A percentile compares a stretch with the other conserved stretches of the same genome.
Evolutionary conservation across 164 flowering plant genomes (phyloP).

Genomic region (Annona squamosa): DNA sequence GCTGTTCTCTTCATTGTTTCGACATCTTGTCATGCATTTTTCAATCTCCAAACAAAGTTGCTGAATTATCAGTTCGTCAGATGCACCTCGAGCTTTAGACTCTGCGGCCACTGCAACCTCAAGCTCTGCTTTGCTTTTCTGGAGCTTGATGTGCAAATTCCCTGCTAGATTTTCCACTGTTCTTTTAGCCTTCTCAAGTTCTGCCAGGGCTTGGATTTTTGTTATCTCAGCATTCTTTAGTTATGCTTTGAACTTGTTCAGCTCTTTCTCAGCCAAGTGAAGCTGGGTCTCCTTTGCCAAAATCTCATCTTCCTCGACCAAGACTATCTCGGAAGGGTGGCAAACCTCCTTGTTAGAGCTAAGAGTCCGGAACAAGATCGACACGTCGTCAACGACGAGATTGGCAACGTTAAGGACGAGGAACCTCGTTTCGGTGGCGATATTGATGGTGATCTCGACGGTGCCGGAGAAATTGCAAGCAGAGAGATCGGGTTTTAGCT

Average conservation of each 20-base stretch:
- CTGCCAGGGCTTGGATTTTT: conserved; percentile 57
- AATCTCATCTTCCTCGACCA: too few species aligned
- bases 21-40: too few species aligned
- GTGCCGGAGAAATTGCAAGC: conserved; percentile 53
- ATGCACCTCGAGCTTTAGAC: conserved; percentile 46
- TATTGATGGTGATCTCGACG: conserved; percentile 32
- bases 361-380: conserved; percentile 6
- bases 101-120: conserved; percentile 57
- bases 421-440: conserved; percentile 39
- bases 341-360: neutral
- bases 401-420: conserved; percentile 62
- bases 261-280: conserved; percentile 71
- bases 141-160: conserved; percentile 62
- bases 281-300: conserved; percentile 79
- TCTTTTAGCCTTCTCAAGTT: conserved; percentile 70
- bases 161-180: conserved; percentile 63
- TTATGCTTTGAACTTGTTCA: conserved; percentile 70
- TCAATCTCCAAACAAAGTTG: too few species aligned
- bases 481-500: conserved; percentile 49
- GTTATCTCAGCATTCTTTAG: conserved; percentile 67
- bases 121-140: conserved; percentile 60
- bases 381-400: conserved; percentile 24
- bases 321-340: too few species aligned
- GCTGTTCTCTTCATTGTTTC: too few species aligned
- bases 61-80: conserved; percentile 65